Base-by-base conservation (phyloP, 805 yeast species). In the Pichia phayaonensis region DNA sequence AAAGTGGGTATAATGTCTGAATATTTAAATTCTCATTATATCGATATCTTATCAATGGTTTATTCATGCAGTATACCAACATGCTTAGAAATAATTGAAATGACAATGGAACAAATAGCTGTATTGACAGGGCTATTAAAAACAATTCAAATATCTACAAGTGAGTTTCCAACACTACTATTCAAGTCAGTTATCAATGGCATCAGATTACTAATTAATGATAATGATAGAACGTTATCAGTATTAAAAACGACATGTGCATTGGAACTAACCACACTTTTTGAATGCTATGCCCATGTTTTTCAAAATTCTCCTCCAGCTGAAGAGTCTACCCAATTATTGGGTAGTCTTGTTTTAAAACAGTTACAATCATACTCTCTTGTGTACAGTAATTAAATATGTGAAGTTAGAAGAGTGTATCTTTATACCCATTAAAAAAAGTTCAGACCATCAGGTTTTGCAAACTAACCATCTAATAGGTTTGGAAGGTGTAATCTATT, bases 21-120 rank as follows among this genome's bases (percentile, higher is more conserved):
- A 1, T 57, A 83, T 1, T 63, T 84, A 21, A 69, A 72, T 36
- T 72, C 79, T 0, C 90, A 85, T 60, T 84, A 73, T 61, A 56
- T 85, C 44, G 74, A 77, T 48, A 81, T 87, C 0, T 59, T 85
- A 48, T 72, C 80, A 0, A 59, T 84, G n/a, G 57, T 85, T 2
- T 61, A 83, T 21, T 79, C 78, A 48, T 68, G 80, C 46, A 80
- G 85, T 0, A 75, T 78, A 53, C 89, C 88, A 1, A 67, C 79
- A 2, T 66, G 79, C 0, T 55, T 66, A 1, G 75, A 77, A 42
- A 59, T 80, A 23, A 61, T 67, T 1, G 86, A 78, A 38, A 83
- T 86, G 87, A 69, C 77, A 1, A 60, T 66, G 2, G 90, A 84
- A 54, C 64, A 74, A 49, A 54, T 83, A 8, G 56, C 63, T 0